A percentile compares a stretch with the other conserved stretches of the same genome.
Evolutionary conservation across 2,329 filamentous ascomycete species (phyloP).

Genomic region (Coniella vitis): DNA sequence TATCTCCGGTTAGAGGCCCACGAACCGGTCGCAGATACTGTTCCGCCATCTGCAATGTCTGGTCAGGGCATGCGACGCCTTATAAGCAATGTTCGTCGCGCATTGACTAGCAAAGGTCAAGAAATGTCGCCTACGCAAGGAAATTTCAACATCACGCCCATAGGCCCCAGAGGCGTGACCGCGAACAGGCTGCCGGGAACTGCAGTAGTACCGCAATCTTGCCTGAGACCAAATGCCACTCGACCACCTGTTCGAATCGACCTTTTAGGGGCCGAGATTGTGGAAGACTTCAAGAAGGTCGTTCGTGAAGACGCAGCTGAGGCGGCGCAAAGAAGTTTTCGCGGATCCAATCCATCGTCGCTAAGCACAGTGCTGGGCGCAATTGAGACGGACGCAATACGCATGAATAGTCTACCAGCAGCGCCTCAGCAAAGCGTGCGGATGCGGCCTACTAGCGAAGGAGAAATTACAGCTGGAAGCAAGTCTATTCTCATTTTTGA

Average conservation of each 20-base stretch:
- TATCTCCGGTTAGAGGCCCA: constrained; percentile 37
- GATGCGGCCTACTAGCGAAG: constrained; percentile 43
- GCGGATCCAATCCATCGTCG: constrained; percentile 20
- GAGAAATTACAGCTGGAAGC: constrained; percentile 68
- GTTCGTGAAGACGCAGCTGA: constrained; percentile 57
- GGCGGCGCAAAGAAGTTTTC: constrained; percentile 26
- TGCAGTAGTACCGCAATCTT: constrained; percentile 52
- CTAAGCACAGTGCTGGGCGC: constrained; percentile 19
- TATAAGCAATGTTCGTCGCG: constrained; percentile 78
- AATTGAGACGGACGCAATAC: constrained; percentile 32
- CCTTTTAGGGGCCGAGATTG: constrained; percentile 68
- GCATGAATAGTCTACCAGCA: constrained; percentile 37
- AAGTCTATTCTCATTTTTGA: constrained; percentile 88
- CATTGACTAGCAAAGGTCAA: constrained; percentile 57
- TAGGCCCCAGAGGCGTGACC: constrained; percentile 46
- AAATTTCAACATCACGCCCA: constrained; percentile 41
- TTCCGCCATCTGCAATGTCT: constrained; percentile 50
- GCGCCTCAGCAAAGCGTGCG: constrained; percentile 24
- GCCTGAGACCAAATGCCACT: constrained; percentile 34
- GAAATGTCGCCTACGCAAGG: constrained; percentile 37
- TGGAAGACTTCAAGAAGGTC: constrained; percentile 72
- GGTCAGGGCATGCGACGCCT: constrained; percentile 77
- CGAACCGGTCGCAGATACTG: constrained; percentile 35
- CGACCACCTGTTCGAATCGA: constrained; percentile 65
- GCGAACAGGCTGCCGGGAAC: constrained; percentile 54